Evolutionary conservation across 345 rosid genomes (phyloP), one percentile per base, ranked within the genome.

Genomic region (Diplotaxis tenuifolia): DNA sequence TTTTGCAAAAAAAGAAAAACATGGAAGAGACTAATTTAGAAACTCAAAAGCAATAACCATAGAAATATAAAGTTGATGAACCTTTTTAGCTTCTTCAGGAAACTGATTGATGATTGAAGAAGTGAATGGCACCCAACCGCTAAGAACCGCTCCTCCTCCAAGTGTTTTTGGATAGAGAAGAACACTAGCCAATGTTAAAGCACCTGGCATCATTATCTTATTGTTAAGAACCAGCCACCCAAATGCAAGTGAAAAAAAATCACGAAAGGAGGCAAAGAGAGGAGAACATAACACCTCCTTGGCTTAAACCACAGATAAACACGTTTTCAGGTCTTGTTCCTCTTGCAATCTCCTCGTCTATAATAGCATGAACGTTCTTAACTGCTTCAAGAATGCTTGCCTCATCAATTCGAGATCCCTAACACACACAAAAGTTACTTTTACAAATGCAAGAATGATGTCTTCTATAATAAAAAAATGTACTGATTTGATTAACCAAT

Each of bases 111-210:
- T 67, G 64, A 79, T 0, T 23, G 93, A 87, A 61, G 89, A 79
- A 83, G 67, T 87, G 62, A 93, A 83, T 50, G 98, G 98, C 80
- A 88, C 82, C 92, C 96, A 90, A 75, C 98, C 96, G 18, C 96
- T 93, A 56, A 87, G 82, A 54, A 90, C 81, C 14, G 88, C 89
- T 9, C 87, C 92, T n/a, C 96, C 97, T 81, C 98, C 96, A 22
- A 93, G 87, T 50, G 87, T 78, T 81, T 80, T 86, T 3, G 92
- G 93, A 81, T 93, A 89, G n/a, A 87, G 83, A 21, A 93, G 82
- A 80, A 85, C 85, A 78, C 92, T 87, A 28, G 96, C 84, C 84
- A 93, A 77, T 23, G 96, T 82, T 81, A 93, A 86, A 38, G 97
- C 97, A 25, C 96, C 96, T 89, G 20, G 20, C 15, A 15, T 47